phyloP scores from a whole-genome alignment of 805 yeast species.

The Kodamaea restingae region DNA sequence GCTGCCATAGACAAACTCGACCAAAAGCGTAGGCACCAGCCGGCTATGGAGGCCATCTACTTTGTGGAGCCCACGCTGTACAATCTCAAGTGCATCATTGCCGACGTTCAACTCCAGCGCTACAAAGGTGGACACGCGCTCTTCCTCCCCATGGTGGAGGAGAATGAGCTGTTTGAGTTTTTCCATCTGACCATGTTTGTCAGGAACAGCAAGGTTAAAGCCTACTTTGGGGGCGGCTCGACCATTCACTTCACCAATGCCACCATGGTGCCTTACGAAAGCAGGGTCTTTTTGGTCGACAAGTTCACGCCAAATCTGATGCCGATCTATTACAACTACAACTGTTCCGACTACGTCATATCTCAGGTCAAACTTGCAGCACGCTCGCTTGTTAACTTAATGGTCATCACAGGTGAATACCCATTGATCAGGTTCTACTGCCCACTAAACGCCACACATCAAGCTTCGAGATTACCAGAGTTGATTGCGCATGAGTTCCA shows the following conservation, averaged over 20 bases:
- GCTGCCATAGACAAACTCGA: constrained; percentile 66
- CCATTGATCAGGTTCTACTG: constrained; percentile 78
- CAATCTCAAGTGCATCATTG: constrained; percentile 68
- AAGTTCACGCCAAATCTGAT: constrained; percentile 49
- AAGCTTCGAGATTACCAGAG: constrained; percentile 59
- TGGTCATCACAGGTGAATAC: constrained; percentile 79
- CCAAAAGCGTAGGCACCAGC: constrained; percentile 53
- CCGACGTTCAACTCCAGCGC: constrained; percentile 70
- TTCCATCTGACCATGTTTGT: constrained; percentile 23
- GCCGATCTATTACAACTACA: constrained; percentile 66
- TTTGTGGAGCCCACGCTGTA: constrained; percentile 65
- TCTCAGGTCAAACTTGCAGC: constrained; percentile 59
- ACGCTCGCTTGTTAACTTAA: constrained; percentile 60
- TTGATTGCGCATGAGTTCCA: constrained; percentile 74
- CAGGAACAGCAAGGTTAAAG: constrained; percentile 26
- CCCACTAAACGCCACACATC: constrained; percentile 45
- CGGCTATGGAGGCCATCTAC: constrained; percentile 75
- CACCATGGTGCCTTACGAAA: constrained; percentile 61
- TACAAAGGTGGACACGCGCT: constrained; percentile 72
- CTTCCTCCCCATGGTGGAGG: constrained; percentile 50
- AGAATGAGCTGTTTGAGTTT: constrained; percentile 16
- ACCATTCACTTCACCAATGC: constrained; percentile 26
- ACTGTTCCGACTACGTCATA: constrained; percentile 58
- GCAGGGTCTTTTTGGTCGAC: constrained; percentile 67
- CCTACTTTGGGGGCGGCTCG: constrained; percentile 30